Conservation (phyloP, 768 basidiomycete species). For the Clitopilus passeckerianus region DNA sequence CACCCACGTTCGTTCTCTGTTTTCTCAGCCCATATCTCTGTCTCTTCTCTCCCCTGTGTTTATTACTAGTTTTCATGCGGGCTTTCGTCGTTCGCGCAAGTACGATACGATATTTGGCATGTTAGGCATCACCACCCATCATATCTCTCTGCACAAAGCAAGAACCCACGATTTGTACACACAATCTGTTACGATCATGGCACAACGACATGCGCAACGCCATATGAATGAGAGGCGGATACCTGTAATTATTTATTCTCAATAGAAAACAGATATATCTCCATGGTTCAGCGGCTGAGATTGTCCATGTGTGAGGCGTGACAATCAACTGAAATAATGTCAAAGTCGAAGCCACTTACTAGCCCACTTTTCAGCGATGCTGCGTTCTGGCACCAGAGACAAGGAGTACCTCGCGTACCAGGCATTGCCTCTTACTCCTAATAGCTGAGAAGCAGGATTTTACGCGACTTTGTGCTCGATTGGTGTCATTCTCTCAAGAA, state of each 20-base stretch:
- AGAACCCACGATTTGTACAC: not conserved
- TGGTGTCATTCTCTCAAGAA: not conserved
- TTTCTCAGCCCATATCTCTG: slow-evolving; percentile 1
- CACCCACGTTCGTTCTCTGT: slow-evolving; percentile 1
- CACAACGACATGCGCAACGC: not conserved
- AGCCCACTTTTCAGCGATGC: not conserved
- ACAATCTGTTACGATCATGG: not conserved
- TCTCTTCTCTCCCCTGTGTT: slow-evolving; percentile 6
- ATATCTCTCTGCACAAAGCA: not conserved
- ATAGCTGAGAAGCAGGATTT: not conserved
- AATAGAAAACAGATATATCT: not conserved
- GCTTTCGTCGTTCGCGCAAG: slow-evolving; percentile 6
- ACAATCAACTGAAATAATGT: too few species aligned
- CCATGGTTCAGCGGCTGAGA: not conserved
- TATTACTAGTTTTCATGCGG: slow-evolving; percentile 7
- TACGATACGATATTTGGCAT: slow-evolving; percentile 15
- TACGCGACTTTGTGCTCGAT: not conserved
- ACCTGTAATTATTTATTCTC: slow-evolving; percentile 1
- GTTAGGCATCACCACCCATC: slow-evolving; percentile 1
- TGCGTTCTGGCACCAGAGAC: not conserved
- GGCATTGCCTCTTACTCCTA: not conserved
- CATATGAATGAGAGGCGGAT: not conserved
- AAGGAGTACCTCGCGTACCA: not conserved
- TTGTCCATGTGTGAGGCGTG: too few species aligned
- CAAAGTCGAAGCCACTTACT: not conserved